Conservation (phyloP, 108 stramenopile species). For the Nannochloropsis oceanica region DNA sequence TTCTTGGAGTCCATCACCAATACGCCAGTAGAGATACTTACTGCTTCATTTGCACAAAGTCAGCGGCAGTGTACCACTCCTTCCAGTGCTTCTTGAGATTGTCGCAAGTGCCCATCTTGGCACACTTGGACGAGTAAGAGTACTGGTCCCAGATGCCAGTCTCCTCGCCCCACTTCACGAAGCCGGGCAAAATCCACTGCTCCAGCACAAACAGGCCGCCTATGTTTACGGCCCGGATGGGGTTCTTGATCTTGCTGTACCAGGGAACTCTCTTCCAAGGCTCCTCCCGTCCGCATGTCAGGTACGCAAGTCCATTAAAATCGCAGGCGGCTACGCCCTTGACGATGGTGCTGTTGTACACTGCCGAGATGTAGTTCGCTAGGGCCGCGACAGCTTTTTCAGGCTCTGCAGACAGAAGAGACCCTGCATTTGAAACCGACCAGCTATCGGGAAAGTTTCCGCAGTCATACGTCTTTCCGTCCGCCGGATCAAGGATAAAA, state of each 20-base stretch:
- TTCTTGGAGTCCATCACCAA: too few species aligned
- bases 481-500: conserved; percentile 63
- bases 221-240: conserved; percentile 34
- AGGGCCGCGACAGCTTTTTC: conserved; percentile 1
- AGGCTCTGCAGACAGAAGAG: conserved; percentile 9
- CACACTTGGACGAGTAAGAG: conserved; percentile 19
- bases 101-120: conserved; percentile 24
- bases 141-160: conserved; percentile 30
- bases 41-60: not conserved
- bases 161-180: conserved; percentile 21
- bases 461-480: conserved; percentile 49
- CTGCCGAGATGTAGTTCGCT: conserved; percentile 7
- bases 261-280: conserved; percentile 32
- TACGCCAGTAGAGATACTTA: not conserved
- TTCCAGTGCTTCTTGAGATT: conserved; percentile 31
- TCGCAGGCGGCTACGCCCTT: conserved; percentile 15
- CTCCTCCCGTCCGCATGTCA: conserved; percentile 32
- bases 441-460: conserved; percentile 21
- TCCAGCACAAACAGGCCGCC: conserved; percentile 35
- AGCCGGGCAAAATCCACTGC: conserved; percentile 27
- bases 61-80: conserved; percentile 17
- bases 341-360: conserved; percentile 27
- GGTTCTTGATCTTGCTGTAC: conserved; percentile 23
- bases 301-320: conserved; percentile 24
- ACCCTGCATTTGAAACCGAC: conserved; percentile 6